Evolutionary conservation across 768 basidiomycete species (phyloP), one percentile per base, ranked within the genome.

Genomic region (Postia placenta): DNA sequence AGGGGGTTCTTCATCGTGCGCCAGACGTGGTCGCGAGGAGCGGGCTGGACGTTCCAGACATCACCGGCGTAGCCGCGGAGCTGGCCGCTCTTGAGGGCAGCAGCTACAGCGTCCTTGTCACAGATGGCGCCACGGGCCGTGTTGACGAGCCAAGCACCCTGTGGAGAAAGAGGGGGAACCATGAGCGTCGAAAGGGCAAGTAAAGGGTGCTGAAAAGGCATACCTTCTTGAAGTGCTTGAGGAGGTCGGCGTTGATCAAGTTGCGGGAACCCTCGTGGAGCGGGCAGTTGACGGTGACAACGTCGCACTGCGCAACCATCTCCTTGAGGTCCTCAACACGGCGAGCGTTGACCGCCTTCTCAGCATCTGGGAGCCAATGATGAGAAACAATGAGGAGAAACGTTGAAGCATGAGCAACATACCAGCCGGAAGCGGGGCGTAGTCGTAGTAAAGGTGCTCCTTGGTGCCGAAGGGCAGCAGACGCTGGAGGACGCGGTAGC

Each of bases 121-220:
- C 87, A 91, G 60, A 95, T 92, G 37, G 92, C 92, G 38, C 92
- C 92, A 57, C 91, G 88, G 45, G 90, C 89, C 23, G 90, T 92
- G 79, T 95, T 95, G 61, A 95, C 85, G 59, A 94, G 80, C 85
- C 87, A 92, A 14, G 91, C 79, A 41, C 90, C 92, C 56, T 53
- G 26, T 3, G 19, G 38, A 43, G 14, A 23, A 43, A 5, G 11
- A 9, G 19, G 9, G 22, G 11, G 42, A 27, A 14, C 5, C 22
- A n/a, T n/a, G n/a, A n/a, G n/a, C n/a, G n/a, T n/a, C n/a, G n/a
- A n/a, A n/a, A n/a, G 42, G 14, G 19, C 42, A 23, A 11, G 22
- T 28, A 43, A 11, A 9, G 17, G 24, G 14, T 17, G 42, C 11
- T 22, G 5, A 33, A 14, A 1, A 1, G 11, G 19, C 37, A 22